These are phyloP conservation scores for Monilinia vaccinii-corymbosi DNA, from an alignment of 2,329 filamentous ascomycete species.

Conservation along the genomic window DNA sequence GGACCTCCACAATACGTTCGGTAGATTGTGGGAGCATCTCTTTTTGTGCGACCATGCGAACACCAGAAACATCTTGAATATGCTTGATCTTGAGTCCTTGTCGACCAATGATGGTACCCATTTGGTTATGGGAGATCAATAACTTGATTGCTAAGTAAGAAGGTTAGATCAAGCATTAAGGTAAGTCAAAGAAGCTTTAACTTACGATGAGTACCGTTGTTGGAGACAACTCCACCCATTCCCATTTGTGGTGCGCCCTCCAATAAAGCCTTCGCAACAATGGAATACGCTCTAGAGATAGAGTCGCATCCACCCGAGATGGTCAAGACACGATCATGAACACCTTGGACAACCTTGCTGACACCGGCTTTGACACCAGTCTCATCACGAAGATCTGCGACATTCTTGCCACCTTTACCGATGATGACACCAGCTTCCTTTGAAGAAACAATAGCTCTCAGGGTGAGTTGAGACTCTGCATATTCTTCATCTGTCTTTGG, in stretches of 20 bases:
- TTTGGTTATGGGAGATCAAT: constrained; percentile 98
- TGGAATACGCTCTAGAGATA: constrained; percentile 84
- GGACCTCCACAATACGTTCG: constrained; percentile 93
- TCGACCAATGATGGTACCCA: constrained; percentile 97
- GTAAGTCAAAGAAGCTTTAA: constrained; percentile 21
- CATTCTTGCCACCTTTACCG: constrained; percentile 96
- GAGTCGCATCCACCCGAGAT: constrained; percentile 85
- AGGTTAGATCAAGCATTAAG: constrained; percentile 1
- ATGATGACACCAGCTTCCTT: constrained; percentile 99
- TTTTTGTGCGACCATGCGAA: constrained; percentile 98
- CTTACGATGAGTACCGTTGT: constrained; percentile 91
- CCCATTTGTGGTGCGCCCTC: constrained; percentile 92
- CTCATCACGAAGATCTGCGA: constrained; percentile 92
- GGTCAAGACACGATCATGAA: constrained; percentile 93
- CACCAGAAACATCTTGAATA: constrained; percentile 92
- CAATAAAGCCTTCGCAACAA: constrained; percentile 82
- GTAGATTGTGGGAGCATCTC: constrained; percentile 99
- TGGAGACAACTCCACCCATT: constrained; percentile 84
- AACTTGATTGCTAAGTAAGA: constrained; percentile 72
- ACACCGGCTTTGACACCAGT: constrained; percentile 97
- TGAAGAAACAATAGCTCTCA: constrained; percentile 95
- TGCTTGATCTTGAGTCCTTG: constrained; percentile 99
- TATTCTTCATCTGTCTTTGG: constrained; percentile 98
- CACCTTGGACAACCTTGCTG: constrained; percentile 96
- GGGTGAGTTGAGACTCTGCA: constrained; percentile 80